Evolutionary conservation across 2,329 filamentous ascomycete genomes (phyloP).

Genomic region (Aspergillus oerlinghausenensis): DNA sequence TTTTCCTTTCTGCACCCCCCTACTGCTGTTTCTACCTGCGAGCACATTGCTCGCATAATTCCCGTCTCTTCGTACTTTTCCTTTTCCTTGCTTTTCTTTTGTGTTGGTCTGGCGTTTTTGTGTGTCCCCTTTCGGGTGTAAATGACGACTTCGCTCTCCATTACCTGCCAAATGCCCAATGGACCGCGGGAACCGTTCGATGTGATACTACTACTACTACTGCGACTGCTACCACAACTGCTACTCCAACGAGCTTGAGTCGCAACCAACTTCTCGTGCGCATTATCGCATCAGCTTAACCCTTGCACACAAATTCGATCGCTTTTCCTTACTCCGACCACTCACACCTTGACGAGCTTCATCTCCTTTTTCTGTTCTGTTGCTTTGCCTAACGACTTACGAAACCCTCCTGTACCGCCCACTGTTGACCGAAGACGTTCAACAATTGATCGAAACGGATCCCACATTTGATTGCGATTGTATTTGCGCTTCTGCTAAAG

Average conservation of each 20-base stretch:
- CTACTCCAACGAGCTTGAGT: conserved; percentile 1
- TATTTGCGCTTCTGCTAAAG: background rate
- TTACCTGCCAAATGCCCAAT: conserved; percentile 11
- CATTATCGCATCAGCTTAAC: conserved; percentile 14
- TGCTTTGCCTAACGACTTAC: conserved; percentile 18
- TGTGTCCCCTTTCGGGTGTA: conserved; percentile 12
- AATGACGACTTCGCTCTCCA: conserved; percentile 4
- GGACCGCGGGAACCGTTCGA: conserved; percentile 14
- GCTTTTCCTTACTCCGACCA: conserved; percentile 16
- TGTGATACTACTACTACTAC: conserved; percentile 11
- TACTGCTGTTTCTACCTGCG: conserved; percentile 9
- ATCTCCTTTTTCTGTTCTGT: conserved; percentile 12
- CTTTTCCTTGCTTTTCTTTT: conserved; percentile 18
- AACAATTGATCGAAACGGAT: conserved; percentile 7
- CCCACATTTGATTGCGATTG: background rate
- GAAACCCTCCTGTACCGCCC: conserved; percentile 13
- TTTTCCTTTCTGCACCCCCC: conserved; percentile 6
- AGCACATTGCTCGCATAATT: conserved; percentile 18
- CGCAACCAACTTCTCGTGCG: conserved; percentile 5
- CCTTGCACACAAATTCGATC: conserved; percentile 17
- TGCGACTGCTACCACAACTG: background rate
- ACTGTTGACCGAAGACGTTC: conserved; percentile 6
- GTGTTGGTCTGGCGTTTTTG: conserved; percentile 26
- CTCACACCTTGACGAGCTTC: conserved; percentile 20
- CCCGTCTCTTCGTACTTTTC: conserved; percentile 13